Base-by-base conservation (phyloP, 2,329 filamentous ascomycete genomes). In the Microdochium trichocladiopsis region DNA sequence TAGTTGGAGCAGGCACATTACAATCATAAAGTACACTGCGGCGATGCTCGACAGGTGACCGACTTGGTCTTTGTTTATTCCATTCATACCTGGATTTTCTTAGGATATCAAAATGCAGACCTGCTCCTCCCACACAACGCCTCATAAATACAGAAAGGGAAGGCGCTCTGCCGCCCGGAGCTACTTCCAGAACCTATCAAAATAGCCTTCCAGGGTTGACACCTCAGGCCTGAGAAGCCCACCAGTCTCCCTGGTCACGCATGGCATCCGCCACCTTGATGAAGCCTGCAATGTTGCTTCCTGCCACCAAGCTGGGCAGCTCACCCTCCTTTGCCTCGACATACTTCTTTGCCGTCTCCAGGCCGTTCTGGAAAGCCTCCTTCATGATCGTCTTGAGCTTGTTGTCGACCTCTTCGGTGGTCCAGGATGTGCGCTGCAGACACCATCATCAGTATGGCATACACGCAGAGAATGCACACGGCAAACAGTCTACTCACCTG, bases 191-290 rank as follows among this genome's bases (percentile, higher is more conserved):
- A n/a, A n/a, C n/a, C n/a, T n/a, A n/a, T n/a, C n/a, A n/a, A n/a
- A n/a, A n/a, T n/a, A n/a, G n/a, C n/a, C n/a, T n/a, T n/a, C n/a
- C n/a, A n/a, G n/a, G n/a, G n/a, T n/a, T n/a, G n/a, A 48, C 49
- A 28, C 22, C 37, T 49, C 28, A 41, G 36, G 36, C 18, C 48
- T 48, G 43, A 50, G 41, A 18, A 23, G 51, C 33, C 80, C 80
- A 97, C 93, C 92, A 97, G 73, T 97, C 93, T 65, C 94, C 94
- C 75, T 96, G 93, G 72, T 95, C 90, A 69, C 87, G 82, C 93
- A 97, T 97, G 65, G 94, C 93, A 63, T 84, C 81, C 50, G 87
- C 92, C 52, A 97, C 93, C 86, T 97, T 99, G 74, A 88, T 87
- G 78, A 96, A 97, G 54, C 94, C 94, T 55, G 94, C 94, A 76